Evolutionary conservation across 148 eudicot genomes (phyloP), one percentile per base, ranked within the genome.

Genomic region (Camellia granthamiana): DNA sequence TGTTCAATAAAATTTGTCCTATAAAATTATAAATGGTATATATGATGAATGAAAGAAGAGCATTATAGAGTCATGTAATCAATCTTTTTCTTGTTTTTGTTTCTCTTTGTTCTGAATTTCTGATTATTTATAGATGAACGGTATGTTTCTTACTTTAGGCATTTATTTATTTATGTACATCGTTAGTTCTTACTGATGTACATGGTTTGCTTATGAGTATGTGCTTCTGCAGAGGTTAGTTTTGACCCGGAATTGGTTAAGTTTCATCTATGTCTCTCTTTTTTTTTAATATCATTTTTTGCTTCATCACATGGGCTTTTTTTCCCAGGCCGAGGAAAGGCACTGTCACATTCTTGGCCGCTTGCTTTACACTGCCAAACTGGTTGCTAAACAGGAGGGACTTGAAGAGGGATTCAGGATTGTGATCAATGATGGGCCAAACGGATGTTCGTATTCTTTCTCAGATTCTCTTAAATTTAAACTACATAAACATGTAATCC

Each of bases 371-470:
- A 86, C 94, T 54, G 97, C 98, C 59, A 94, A 94, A 83, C 88
- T 91, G 30, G 84, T 94, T 52, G 97, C 98, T 44, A 90, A 94
- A 82, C 93, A 94, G 78, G 98, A 94, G 89, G 94, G 92, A 72
- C 97, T 94, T 23, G 95, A 89, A n/a, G 91, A 94, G 69, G 98
- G 98, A 30, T 94, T 66, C 86, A 88, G 95, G 84, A 58, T 92
- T 77, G 98, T 94, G 73, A 92, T 94, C 72, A 94, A 94, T 66
- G 98, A 94, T 74, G 98, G 98, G 51, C 95, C 98, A 46, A 83
- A 77, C 55, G 98, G 97, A 90, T 90, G 98, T 94, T 77, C 79
- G 97, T 86, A 58, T 56, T 43, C 11, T 81, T 63, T 73, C 41
- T 38, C 4, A 3, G 23, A 78, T 68, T 79, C 41, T 56, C 10